Evolutionary conservation across 805 yeast species (phyloP).

Genomic region (Kuraishia borneana): DNA sequence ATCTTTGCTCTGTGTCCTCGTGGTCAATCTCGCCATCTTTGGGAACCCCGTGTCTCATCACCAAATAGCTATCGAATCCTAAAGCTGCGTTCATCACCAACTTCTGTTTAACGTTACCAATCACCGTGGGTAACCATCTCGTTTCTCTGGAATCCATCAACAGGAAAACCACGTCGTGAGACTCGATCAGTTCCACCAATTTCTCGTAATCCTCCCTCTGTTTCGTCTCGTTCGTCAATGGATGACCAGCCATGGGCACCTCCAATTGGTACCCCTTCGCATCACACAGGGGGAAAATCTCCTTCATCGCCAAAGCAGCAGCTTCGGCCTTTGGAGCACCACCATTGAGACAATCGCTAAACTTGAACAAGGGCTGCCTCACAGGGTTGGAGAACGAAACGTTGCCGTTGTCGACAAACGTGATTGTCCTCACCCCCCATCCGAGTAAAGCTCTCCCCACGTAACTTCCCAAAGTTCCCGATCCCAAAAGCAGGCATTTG

Average conservation of each 20-base stretch:
- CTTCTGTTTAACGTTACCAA: conserved; percentile 58
- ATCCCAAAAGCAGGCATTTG: conserved; percentile 74
- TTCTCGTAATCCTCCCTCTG: conserved; percentile 41
- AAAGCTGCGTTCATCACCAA: conserved; percentile 84
- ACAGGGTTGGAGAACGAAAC: conserved; percentile 94
- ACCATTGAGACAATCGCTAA: conserved; percentile 68
- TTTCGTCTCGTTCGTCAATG: conserved; percentile 43
- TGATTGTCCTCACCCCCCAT: conserved; percentile 85
- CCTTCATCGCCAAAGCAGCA: conserved; percentile 65
- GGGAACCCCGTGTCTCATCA: conserved; percentile 80
- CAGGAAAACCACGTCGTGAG: conserved; percentile 69
- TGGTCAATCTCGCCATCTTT: conserved; percentile 10
- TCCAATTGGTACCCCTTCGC: conserved; percentile 55
- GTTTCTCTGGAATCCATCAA: conserved; percentile 93
- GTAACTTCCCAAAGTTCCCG: conserved; percentile 94
- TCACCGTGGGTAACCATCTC: conserved; percentile 92
- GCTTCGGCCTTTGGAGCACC: conserved; percentile 67
- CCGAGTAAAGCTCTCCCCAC: conserved; percentile 79
- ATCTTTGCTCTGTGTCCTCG: conserved; percentile 20
- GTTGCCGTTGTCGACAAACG: conserved; percentile 82
- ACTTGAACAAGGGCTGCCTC: conserved; percentile 77
- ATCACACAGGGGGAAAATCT: conserved; percentile 69
- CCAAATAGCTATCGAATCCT: conserved; percentile 89
- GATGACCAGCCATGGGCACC: conserved; percentile 96
- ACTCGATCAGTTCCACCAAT: conserved; percentile 40